These are phyloP conservation scores for Tuber umbilicatum DNA, from an alignment of 495 filamentous ascomycete species.

Conservation along the genomic window DNA sequence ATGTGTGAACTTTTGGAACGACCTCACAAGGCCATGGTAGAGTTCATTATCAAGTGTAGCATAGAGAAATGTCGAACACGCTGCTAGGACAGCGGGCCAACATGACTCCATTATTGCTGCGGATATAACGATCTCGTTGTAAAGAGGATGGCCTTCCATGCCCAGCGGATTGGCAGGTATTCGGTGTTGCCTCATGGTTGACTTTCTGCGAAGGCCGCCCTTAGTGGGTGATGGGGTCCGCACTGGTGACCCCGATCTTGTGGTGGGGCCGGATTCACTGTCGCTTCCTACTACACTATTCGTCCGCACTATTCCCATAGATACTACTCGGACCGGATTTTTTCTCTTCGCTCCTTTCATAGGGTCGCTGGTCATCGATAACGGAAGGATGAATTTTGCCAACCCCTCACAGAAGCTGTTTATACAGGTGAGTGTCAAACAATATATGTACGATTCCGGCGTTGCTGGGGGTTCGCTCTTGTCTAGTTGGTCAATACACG, in stretches of 20 bases:
- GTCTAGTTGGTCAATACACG: conserved; percentile 90
- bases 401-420: conserved; percentile 81
- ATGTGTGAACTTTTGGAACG: conserved; percentile 92
- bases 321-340: conserved; percentile 14
- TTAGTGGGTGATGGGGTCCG: conserved; percentile 40
- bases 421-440: conserved; percentile 79
- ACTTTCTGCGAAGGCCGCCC: conserved; percentile 46
- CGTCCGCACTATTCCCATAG: conserved; percentile 10
- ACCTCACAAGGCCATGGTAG: conserved; percentile 84
- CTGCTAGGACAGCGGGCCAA: conserved; percentile 90
- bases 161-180: conserved; percentile 74
- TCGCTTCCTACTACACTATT: conserved; percentile 40
- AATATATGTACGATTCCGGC: conserved; percentile 91
- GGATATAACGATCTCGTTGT: conserved; percentile 63
- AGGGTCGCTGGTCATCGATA: conserved; percentile 66
- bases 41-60: conserved; percentile 89
- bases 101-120: conserved; percentile 80
- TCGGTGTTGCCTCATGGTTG: conserved; percentile 53
- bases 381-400: conserved; percentile 82
- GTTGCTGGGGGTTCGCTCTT: conserved; percentile 76
- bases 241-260: conserved; percentile 46
- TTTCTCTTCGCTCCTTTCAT: conserved; percentile 39
- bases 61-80: conserved; percentile 89
- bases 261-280: conserved; percentile 41
- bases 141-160: conserved; percentile 62